Conservation (phyloP, 2,329 filamentous ascomycete species). For the Davidsoniella neocaledoniae region DNA sequence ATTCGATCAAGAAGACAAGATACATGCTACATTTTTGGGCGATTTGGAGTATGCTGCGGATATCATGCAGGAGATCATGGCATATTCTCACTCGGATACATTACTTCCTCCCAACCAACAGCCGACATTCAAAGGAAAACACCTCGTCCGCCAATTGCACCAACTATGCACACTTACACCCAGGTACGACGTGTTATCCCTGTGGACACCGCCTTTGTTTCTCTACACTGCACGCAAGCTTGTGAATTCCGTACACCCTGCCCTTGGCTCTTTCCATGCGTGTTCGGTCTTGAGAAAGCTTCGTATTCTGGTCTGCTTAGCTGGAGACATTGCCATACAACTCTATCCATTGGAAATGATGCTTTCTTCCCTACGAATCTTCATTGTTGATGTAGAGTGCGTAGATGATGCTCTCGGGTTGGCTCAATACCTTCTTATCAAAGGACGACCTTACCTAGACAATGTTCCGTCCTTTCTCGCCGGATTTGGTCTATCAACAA, state of each 20-base stretch:
- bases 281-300: constrained; percentile 78
- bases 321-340: constrained; percentile 52
- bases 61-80: constrained; percentile 52
- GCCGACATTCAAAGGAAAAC: constrained; percentile 67
- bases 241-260: constrained; percentile 64
- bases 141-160: constrained; percentile 57
- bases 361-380: constrained; percentile 60
- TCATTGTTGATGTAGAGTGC: constrained; percentile 69
- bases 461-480: constrained; percentile 59
- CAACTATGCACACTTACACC: constrained; percentile 56
- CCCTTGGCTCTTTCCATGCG: constrained; percentile 71
- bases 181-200: constrained; percentile 41
- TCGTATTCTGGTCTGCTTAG: constrained; percentile 61
- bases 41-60: constrained; percentile 43
- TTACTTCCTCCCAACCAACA: constrained; percentile 64
- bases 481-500: constrained; percentile 60
- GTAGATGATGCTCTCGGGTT: constrained; percentile 82
- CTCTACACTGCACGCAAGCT: constrained; percentile 60
- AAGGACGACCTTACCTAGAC: constrained; percentile 47
- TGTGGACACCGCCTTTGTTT: constrained; percentile 65
- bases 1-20: constrained; percentile 59
- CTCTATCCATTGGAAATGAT: constrained; percentile 86
- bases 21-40: constrained; percentile 50
- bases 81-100: constrained; percentile 46
- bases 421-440: constrained; percentile 62